Evolutionary conservation across 108 stramenopile genomes (phyloP), one percentile per base, ranked within the genome.

Genomic region (Skeletonema marinoi): DNA sequence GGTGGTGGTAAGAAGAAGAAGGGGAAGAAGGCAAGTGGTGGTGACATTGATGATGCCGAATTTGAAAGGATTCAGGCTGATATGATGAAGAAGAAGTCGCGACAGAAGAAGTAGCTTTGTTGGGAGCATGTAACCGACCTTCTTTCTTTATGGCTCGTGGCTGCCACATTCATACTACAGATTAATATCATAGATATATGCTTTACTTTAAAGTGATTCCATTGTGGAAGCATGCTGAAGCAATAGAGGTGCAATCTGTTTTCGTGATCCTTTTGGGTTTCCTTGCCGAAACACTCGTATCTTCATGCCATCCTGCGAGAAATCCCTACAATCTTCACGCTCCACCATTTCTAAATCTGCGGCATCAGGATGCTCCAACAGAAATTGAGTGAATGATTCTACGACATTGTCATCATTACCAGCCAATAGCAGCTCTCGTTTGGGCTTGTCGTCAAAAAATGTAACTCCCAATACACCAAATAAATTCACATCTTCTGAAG

Each of bases 201-300:
- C 13, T 12, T 42, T 42, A 42, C 35, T 42, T 42, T 42, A 13
- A 42, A 42, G 41, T 19, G 11, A 46, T 46, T 46, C 14, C 44
- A 46, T 36, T 35, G 66, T 62, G 10, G 66, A 58, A 21, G 74
- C 80, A 44, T 66, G 68, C 3, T 66, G 46, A 39, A 88, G 72
- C 32, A 92, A 60, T 7, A 95, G 70, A 6, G 93, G 93, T 21
- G 83, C 91, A 59, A 92, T 85, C 84, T 92, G 91, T 69, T 95
- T 95, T 48, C 91, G 78, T 67, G 88, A 89, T 38, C 84, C 89
- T 65, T 87, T 88, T 63, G 75, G 62, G 64, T 95, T 95, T 3
- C 88, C 90, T 79, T 92, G 93, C n/a, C 81, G 71, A 71, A 92
- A 89, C 11, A 75, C 44, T 16, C 87, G 78, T 21, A 75, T 35